Percentiles rank a stretch among this genome's conserved stretches.
Evolutionary conservation across 2,329 filamentous ascomycete species (phyloP).

Genomic region (Epichloe elymi): DNA sequence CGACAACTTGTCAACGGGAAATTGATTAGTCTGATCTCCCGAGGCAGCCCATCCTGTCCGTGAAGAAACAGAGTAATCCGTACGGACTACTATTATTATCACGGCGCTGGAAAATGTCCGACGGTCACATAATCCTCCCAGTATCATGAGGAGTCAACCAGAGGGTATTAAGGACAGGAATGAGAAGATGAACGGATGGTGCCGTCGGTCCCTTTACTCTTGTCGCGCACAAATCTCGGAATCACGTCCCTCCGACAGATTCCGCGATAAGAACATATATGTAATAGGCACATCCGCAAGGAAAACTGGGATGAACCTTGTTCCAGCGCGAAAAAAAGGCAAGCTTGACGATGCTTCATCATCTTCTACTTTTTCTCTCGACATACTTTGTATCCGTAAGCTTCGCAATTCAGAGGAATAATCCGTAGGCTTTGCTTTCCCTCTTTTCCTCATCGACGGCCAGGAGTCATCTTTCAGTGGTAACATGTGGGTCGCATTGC

Average conservation of each 20-base stretch:
- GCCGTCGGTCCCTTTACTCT: not conserved
- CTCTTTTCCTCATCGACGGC: not conserved
- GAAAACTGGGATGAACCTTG: not conserved
- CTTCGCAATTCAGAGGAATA: too few relatives aligned
- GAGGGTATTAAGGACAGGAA: too few relatives aligned
- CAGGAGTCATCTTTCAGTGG: not conserved
- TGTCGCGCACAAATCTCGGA: not conserved
- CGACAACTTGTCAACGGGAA: not conserved
- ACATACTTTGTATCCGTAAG: not conserved
- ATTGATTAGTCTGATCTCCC: not conserved
- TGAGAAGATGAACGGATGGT: not conserved
- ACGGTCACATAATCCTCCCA: not conserved
- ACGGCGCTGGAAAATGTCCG: not conserved
- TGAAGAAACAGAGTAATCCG: not conserved
- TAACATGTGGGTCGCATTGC: not conserved
- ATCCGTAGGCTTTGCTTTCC: not conserved
- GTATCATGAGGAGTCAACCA: not conserved
- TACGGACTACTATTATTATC: not conserved
- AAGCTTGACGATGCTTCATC: not conserved
- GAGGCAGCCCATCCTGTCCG: not conserved
- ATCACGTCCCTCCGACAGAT: not conserved
- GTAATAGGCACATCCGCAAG: not conserved
- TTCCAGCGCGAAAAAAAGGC: not conserved
- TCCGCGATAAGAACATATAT: not conserved
- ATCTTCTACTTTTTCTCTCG: not conserved